phyloP scores from a whole-genome alignment of 257 asterid species.

The Solanum bulbocastanum region DNA sequence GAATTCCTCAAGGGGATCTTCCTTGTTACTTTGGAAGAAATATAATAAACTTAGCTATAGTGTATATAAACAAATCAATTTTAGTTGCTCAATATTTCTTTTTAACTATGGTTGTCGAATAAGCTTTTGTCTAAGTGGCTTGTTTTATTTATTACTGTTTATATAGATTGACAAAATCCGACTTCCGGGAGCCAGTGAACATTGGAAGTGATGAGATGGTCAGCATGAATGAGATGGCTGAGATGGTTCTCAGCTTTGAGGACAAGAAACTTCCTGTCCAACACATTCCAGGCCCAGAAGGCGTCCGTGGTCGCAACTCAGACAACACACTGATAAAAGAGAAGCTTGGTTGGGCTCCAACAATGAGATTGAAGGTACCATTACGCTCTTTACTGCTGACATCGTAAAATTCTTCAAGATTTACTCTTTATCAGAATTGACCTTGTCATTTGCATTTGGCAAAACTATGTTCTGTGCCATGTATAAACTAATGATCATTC shows the following conservation, averaged over 20 bases:
- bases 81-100: neutral
- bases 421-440: neutral
- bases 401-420: neutral
- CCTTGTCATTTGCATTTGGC: neutral
- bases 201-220: slow-evolving; percentile 95
- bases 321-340: slow-evolving; percentile 80
- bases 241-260: slow-evolving; percentile 74
- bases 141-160: neutral
- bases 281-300: slow-evolving; percentile 91
- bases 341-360: slow-evolving; percentile 97
- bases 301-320: slow-evolving; percentile 90
- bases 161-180: slow-evolving; percentile 71
- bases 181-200: slow-evolving; percentile 85
- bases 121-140: neutral
- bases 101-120: neutral
- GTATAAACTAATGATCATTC: neutral
- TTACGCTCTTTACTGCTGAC: neutral
- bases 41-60: neutral
- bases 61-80: neutral
- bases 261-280: slow-evolving; percentile 65
- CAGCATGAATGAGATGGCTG: slow-evolving; percentile 97
- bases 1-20: neutral
- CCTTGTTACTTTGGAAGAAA: neutral
- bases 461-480: neutral
- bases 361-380: slow-evolving; percentile 77